Base-by-base conservation (phyloP, 495 filamentous ascomycete genomes). In the Lophium mytilinum region DNA sequence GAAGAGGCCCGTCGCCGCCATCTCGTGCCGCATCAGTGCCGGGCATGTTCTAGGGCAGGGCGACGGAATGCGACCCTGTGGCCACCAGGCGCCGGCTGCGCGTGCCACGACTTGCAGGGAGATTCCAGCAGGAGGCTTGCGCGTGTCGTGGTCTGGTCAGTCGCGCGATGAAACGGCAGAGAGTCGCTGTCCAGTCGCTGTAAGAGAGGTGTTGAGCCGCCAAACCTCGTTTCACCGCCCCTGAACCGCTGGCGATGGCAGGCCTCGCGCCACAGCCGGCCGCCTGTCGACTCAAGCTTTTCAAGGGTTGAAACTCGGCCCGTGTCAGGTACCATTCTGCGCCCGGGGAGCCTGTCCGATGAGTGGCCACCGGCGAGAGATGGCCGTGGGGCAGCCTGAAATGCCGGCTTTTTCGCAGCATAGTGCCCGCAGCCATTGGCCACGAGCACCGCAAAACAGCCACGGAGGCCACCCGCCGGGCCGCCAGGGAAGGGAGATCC, bases 111-210 rank as follows among this genome's bases (percentile, higher is more conserved):
- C 19, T 33, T 36, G 35, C 37, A 24, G 48, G 46, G 17, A 24
- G 35, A 24, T 41, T 52, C 34, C 15, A 41, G 30, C 61, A 64
- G 50, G 61, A 57, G 53, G 43, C 39, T 21, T 57, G 15, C 50
- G 57, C 57, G 56, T 41, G 56, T 64, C 46, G 37, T 59, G 52
- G 15, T 52, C 36, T 18, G 48, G 9, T 14, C 56, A 19, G 8
- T 48, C 57, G 41, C 51, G 53, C 53, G 62, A 57, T 57, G 62
- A 64, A 64, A 64, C 62, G 60, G 35, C 51, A 60, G 41, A 60
- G 37, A 51, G 50, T 43, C 45, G 24, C 9, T 39, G 51, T 56
- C 56, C 61, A 64, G 61, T 64, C 43, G 35, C 33, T 14, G 1
- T 14, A 8, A 48, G 21, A 6, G 21, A 24, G 45, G 4, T 1